These are phyloP conservation scores for Beauveria sp. DNA, from an alignment of 2,329 filamentous ascomycete genomes.

Conservation along the genomic window DNA sequence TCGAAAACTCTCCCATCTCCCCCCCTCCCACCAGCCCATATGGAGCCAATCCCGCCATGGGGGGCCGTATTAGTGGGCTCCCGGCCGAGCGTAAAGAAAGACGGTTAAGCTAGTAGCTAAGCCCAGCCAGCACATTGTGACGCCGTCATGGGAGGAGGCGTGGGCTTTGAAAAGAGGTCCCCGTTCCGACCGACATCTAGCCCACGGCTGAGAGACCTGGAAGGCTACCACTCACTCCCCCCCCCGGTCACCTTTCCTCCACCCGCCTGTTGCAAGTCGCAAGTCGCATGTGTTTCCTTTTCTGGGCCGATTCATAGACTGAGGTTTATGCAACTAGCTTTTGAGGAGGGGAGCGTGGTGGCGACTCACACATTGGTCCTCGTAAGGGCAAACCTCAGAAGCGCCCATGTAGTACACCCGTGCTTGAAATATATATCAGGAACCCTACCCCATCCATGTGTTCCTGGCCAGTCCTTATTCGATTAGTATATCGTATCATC, in stretches of 20 bases:
- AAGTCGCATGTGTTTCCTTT: conserved; percentile 2
- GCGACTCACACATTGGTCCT: background rate
- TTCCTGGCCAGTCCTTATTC: background rate
- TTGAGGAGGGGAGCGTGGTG: background rate
- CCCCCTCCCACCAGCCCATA: background rate
- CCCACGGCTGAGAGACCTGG: background rate
- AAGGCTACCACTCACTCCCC: background rate
- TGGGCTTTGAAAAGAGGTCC: background rate
- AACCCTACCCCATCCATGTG: background rate
- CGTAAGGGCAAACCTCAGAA: background rate
- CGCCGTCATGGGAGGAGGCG: background rate
- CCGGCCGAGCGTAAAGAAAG: background rate
- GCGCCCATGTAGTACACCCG: background rate
- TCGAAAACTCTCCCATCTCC: background rate
- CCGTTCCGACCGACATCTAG: background rate
- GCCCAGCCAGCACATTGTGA: background rate
- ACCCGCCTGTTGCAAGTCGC: background rate
- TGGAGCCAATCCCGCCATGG: background rate
- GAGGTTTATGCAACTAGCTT: background rate
- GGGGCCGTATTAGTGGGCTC: background rate
- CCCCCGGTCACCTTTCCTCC: background rate
- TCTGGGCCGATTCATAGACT: background rate
- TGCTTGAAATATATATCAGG: conserved; percentile 1
- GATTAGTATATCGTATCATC: background rate
- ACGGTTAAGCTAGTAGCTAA: background rate